phyloP scores from a whole-genome alignment of 768 basidiomycete species.

The Lactifluus echinatus region DNA sequence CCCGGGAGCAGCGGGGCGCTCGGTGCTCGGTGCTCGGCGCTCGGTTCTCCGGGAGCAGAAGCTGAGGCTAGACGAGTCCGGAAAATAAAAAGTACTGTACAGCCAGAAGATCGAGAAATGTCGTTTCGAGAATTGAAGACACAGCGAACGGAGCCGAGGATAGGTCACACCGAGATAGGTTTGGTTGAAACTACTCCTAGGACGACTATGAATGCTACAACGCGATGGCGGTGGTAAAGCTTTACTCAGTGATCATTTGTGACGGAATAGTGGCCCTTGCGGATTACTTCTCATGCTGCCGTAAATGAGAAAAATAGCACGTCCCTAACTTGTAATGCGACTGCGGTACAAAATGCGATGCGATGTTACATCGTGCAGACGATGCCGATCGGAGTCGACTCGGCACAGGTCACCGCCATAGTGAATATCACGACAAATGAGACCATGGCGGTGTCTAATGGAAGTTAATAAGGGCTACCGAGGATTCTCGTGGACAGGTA shows the following conservation, averaged over 20 bases:
- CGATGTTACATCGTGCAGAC: background rate
- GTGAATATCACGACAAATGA: too few species aligned
- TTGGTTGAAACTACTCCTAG: background rate
- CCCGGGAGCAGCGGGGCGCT: conserved; percentile 6
- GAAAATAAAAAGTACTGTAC: background rate
- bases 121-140: background rate
- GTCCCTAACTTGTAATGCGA: too few species aligned
- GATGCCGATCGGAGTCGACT: background rate
- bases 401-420: background rate
- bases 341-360: too few species aligned
- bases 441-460: background rate
- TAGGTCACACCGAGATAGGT: background rate
- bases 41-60: background rate
- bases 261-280: background rate
- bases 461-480: background rate
- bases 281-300: background rate
- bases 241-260: background rate
- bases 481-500: background rate
- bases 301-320: too few species aligned
- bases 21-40: background rate
- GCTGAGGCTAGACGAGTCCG: background rate
- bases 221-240: background rate
- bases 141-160: conserved; percentile 4
- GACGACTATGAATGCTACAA: background rate
- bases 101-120: background rate